Conservation (phyloP, 225 moss, liverwort and hornwort species). For the Antitrichia curtipendula region DNA sequence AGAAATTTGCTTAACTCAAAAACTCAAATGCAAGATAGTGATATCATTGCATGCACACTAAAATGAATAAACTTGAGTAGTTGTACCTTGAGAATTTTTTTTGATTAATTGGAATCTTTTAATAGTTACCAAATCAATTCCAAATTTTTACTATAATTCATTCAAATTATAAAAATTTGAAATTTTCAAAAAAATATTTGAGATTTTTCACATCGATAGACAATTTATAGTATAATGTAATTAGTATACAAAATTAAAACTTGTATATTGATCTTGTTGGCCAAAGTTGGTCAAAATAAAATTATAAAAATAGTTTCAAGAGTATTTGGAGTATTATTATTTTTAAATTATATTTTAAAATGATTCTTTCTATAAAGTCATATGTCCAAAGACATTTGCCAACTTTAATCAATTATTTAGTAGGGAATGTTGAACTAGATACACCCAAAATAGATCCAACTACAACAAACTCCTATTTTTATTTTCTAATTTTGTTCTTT, state of each 20-base stretch:
- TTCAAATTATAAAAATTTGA: background rate
- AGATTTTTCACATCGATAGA: background rate
- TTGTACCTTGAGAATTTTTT: background rate
- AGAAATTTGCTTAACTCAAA: background rate
- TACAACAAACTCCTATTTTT: background rate
- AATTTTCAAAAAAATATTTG: background rate
- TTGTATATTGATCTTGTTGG: background rate
- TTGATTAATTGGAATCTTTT: background rate
- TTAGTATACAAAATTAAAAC: background rate
- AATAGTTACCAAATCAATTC: background rate
- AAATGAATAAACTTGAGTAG: background rate
- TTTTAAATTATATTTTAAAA: background rate
- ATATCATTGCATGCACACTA: background rate
- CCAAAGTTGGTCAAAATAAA: fast-evolving
- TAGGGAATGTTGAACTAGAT: fast-evolving
- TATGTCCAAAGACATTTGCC: background rate
- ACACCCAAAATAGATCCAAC: fast-evolving
- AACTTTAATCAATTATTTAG: background rate
- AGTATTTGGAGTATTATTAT: background rate
- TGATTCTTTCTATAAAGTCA: background rate
- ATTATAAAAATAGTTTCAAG: background rate
- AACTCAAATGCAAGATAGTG: too few species aligned
- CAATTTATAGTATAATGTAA: fast-evolving
- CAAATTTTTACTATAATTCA: background rate
- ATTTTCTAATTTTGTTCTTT: fast-evolving